These are phyloP conservation scores for Austroboletus festivus DNA, from an alignment of 768 basidiomycete genomes.

Conservation along the genomic window DNA sequence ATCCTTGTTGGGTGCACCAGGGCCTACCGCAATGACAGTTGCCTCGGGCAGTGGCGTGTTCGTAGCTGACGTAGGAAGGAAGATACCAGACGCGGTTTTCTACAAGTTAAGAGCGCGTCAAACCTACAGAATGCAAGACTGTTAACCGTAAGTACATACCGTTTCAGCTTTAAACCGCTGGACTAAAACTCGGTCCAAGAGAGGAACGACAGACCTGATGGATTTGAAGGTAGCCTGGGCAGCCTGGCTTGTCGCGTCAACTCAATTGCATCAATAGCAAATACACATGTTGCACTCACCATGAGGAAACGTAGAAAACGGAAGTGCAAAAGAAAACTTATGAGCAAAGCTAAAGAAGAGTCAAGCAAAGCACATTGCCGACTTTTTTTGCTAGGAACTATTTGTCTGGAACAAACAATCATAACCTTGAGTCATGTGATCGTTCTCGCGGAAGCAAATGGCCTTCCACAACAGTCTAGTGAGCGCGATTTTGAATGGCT, in stretches of 20 bases:
- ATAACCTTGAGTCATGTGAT: constrained; percentile 22
- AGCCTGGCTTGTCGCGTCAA: constrained; percentile 44
- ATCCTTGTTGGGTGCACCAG: constrained; percentile 88
- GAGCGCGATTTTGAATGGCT: too few relatives aligned
- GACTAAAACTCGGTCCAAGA: constrained; percentile 94
- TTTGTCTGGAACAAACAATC: constrained; percentile 30
- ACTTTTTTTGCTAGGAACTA: constrained; percentile 20
- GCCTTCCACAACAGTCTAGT: not conserved
- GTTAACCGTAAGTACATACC: constrained; percentile 55
- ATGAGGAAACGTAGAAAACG: constrained; percentile 18
- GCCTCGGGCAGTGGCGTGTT: constrained; percentile 90
- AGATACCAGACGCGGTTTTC: constrained; percentile 98
- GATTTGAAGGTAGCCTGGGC: constrained; percentile 92
- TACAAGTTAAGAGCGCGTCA: constrained; percentile 34
- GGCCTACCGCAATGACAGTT: constrained; percentile 93
- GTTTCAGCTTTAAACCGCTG: constrained; percentile 97
- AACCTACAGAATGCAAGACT: not conserved
- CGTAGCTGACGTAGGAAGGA: constrained; percentile 90
- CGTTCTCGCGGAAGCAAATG: not conserved
- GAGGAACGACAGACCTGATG: constrained; percentile 85
- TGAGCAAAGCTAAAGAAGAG: constrained; percentile 28
- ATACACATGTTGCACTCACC: constrained; percentile 28
- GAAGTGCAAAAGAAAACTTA: constrained; percentile 6
- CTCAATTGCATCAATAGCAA: too few relatives aligned
- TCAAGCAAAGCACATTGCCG: constrained; percentile 7